Evolutionary conservation across 495 filamentous ascomycete genomes (phyloP).

Genomic region (Geoglossum glabrum): DNA sequence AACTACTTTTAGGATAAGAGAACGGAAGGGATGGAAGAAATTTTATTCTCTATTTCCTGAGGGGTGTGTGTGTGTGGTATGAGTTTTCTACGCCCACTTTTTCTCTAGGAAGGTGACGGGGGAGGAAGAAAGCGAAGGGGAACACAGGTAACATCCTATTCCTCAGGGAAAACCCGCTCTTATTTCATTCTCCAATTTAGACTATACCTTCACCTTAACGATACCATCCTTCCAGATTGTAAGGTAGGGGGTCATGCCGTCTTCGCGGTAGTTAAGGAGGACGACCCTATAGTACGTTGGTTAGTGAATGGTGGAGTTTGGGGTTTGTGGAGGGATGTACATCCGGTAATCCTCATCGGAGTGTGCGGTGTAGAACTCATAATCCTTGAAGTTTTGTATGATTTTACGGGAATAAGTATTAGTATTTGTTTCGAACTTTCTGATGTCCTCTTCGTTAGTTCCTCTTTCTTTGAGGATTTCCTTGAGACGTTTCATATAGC

Average conservation of each 20-base stretch:
- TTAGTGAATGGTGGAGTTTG: not conserved
- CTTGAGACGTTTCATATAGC: constrained; percentile 80
- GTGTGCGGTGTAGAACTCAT: constrained; percentile 82
- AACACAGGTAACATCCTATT: not conserved
- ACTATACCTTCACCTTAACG: constrained; percentile 73
- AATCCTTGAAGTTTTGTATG: constrained; percentile 73
- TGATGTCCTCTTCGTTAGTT: constrained; percentile 41
- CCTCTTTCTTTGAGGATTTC: constrained; percentile 38
- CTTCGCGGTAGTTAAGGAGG: constrained; percentile 92
- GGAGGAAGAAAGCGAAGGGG: too few relatives aligned
- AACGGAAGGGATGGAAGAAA: too few relatives aligned
- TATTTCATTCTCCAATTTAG: not conserved
- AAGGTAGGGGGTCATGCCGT: constrained; percentile 77
- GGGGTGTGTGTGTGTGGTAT: too few relatives aligned
- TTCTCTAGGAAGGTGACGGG: too few relatives aligned
- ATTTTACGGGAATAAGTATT: constrained; percentile 55
- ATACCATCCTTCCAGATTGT: constrained; percentile 93
- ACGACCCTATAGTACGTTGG: constrained; percentile 40
- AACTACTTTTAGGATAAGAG: too few relatives aligned
- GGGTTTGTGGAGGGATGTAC: constrained; percentile 24
- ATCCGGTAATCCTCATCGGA: constrained; percentile 88
- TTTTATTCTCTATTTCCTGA: too few relatives aligned
- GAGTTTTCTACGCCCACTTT: too few relatives aligned
- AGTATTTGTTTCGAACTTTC: constrained; percentile 57
- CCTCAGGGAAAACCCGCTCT: not conserved